Percentiles rank a stretch among this genome's conserved stretches.
Evolutionary conservation across 805 yeast species (phyloP).

Genomic region (Candida coleopterorum): DNA sequence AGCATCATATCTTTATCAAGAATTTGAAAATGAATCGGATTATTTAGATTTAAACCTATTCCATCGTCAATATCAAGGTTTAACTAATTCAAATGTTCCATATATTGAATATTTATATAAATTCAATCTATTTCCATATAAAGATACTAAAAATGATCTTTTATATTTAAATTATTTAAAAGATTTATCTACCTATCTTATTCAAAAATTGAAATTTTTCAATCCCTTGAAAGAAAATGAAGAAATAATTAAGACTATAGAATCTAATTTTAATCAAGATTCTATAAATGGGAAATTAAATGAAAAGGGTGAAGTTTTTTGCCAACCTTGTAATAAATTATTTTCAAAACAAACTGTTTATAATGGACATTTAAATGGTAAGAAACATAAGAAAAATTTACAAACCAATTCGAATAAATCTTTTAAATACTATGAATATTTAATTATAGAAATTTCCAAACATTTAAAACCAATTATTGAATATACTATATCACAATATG

Average conservation of each 20-base stretch:
- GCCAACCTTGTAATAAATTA: slow-evolving; percentile 57
- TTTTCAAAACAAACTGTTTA: slow-evolving; percentile 66
- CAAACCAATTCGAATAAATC: background rate
- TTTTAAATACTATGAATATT: slow-evolving; percentile 25
- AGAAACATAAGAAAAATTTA: slow-evolving; percentile 60
- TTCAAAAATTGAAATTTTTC: slow-evolving; percentile 40
- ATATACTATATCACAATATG: slow-evolving; percentile 56
- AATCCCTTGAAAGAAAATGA: slow-evolving; percentile 46
- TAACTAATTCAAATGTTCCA: slow-evolving; percentile 21
- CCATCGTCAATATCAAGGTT: slow-evolving; percentile 51
- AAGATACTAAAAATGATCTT: background rate
- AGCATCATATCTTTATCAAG: slow-evolving; percentile 42
- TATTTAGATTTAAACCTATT: slow-evolving; percentile 51
- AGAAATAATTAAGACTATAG: slow-evolving; percentile 9
- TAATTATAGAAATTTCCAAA: slow-evolving; percentile 31
- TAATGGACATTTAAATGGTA: slow-evolving; percentile 65
- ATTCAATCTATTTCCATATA: slow-evolving; percentile 36
- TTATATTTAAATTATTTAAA: slow-evolving; percentile 43
- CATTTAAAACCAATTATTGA: slow-evolving; percentile 37
- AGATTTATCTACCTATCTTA: slow-evolving; percentile 47
- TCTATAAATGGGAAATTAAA: slow-evolving; percentile 11
- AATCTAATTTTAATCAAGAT: slow-evolving; percentile 5
- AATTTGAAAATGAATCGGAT: slow-evolving; percentile 67
- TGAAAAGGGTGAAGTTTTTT: slow-evolving; percentile 40
- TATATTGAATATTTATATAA: slow-evolving; percentile 49